Evolutionary conservation across 106 monocot genomes (phyloP).

Genomic region (Ottelia alismoides): DNA sequence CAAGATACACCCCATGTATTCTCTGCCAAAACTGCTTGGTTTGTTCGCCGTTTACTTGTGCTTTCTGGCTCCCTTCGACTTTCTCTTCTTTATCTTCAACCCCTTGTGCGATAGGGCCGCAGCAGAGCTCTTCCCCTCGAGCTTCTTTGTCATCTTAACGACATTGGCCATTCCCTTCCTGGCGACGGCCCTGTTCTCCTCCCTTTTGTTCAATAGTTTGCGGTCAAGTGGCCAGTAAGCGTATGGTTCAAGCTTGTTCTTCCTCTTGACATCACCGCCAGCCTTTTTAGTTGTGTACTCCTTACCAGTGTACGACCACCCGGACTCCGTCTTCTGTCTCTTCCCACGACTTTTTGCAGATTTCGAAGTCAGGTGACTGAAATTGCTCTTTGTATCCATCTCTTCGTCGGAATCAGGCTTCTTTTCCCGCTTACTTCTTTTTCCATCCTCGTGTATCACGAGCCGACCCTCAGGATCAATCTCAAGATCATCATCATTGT

Average conservation of each 20-base stretch:
- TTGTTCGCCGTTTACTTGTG: background rate
- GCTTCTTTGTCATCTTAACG: conserved; percentile 51
- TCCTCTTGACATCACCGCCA: conserved; percentile 74
- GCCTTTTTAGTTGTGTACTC: conserved; percentile 77
- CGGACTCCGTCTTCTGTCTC: conserved; percentile 32
- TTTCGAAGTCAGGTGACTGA: conserved; percentile 7
- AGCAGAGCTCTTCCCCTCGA: conserved; percentile 66
- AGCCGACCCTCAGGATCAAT: conserved; percentile 78
- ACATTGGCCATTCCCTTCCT: conserved; percentile 84
- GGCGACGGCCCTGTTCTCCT: conserved; percentile 53
- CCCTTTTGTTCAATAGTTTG: conserved; percentile 69
- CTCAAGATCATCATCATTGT: conserved; percentile 45
- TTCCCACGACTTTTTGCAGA: conserved; percentile 26
- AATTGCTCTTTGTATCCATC: conserved; percentile 13
- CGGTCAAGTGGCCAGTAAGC: conserved; percentile 96
- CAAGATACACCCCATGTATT: too few species aligned
- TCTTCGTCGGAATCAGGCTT: conserved; percentile 20
- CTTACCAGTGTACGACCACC: conserved; percentile 74
- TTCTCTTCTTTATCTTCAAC: conserved; percentile 19
- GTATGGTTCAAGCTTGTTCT: conserved; percentile 88
- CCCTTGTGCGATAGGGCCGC: conserved; percentile 20
- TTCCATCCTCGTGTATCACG: conserved; percentile 37
- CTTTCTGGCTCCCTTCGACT: conserved; percentile 1
- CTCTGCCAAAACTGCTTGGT: too few species aligned
- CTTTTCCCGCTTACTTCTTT: conserved; percentile 30